Base-by-base conservation (phyloP, 2,329 filamentous ascomycete species). In the Tolypocladium nubicola region DNA sequence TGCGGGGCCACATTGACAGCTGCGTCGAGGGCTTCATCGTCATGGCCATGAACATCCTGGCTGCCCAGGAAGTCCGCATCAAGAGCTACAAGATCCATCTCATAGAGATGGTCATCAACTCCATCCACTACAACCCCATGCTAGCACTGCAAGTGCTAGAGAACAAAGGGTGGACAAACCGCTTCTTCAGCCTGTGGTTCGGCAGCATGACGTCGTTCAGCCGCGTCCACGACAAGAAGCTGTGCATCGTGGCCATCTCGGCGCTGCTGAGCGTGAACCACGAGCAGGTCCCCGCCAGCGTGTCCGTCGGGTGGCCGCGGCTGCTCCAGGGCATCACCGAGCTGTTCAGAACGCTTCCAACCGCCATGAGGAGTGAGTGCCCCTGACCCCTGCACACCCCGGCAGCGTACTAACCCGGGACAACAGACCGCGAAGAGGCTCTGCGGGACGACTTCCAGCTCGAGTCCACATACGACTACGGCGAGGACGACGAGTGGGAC, bases 91-190 rank as follows among this genome's bases (percentile, higher is more conserved):
- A 90, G 66, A 92, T 97, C 56, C 93, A 99, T 71, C 76, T 99
- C 50, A 96, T 99, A 89, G 94, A 99, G 76, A 95, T 99, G 86
- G 86, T 99, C 58, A 96, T 99, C 78, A 97, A 97, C 73, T 86
- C 89, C 57, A 91, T 97, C 66, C 96, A 97, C 79, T 99, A 99
- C 79, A 97, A 96, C 76, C 92, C 94, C 1, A 75, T 87, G 50
- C 79, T 97, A 59, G 83, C 91, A 30, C 81, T 99, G 26, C 87
- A 91, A 61, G 85, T 96, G 41, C 81, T 99, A n/a, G 94, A 99
- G 75, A 76, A 80, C 56, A 93, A 95, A 67, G 87, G 85, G 60
- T 97, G 92, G 93, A 97, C 94, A 8, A 97, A 97, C 75, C 95
- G 95, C 70, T 99, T 99, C 77, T 99, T 99, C 79, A 96, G 90